Evolutionary conservation across 2,329 filamentous ascomycete species (phyloP).

Genomic region (Neofusicoccum sp.): DNA sequence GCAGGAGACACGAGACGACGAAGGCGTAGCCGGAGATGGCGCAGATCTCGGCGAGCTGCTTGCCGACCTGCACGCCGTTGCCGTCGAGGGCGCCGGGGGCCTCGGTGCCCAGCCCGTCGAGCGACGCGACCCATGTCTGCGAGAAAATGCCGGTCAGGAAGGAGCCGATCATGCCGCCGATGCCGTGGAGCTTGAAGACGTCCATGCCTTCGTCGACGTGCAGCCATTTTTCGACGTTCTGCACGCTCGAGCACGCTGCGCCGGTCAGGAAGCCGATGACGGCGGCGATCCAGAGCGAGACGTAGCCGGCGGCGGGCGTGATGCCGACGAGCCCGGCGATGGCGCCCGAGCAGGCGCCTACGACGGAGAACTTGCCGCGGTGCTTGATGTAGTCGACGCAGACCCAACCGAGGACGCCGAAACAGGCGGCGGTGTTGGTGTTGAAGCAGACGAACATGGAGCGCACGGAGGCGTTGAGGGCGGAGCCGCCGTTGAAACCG

Average conservation of each 20-base stretch:
- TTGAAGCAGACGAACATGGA: slow-evolving; percentile 58
- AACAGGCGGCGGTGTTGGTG: slow-evolving; percentile 56
- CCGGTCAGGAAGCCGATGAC: slow-evolving; percentile 57
- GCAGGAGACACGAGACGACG: slow-evolving; percentile 50
- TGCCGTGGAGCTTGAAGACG: slow-evolving; percentile 59
- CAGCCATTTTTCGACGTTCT: slow-evolving; percentile 55
- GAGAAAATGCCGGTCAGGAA: slow-evolving; percentile 61
- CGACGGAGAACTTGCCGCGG: slow-evolving; percentile 54
- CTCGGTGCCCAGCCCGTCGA: slow-evolving; percentile 50
- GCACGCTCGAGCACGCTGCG: slow-evolving; percentile 49
- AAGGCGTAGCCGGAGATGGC: slow-evolving; percentile 56
- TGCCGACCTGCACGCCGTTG: slow-evolving; percentile 54
- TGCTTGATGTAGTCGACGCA: slow-evolving; percentile 53
- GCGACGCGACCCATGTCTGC: slow-evolving; percentile 45
- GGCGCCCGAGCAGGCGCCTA: slow-evolving; percentile 57
- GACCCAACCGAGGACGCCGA: slow-evolving; percentile 55
- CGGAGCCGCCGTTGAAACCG: slow-evolving; percentile 58
- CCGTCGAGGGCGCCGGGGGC: slow-evolving; percentile 54
- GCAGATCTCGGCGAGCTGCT: slow-evolving; percentile 56
- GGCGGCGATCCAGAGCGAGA: slow-evolving; percentile 54
- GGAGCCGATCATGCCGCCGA: slow-evolving; percentile 54
- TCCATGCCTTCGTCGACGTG: slow-evolving; percentile 59
- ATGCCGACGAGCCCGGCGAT: slow-evolving; percentile 62
- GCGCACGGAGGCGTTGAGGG: slow-evolving; percentile 53
- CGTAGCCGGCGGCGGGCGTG: slow-evolving; percentile 55